A percentile compares a stretch with the other conserved stretches of the same genome.
These are phyloP conservation scores for Dryadomyces quercivorus DNA, from an alignment of 2,329 filamentous ascomycete genomes.

Conservation along the genomic window DNA sequence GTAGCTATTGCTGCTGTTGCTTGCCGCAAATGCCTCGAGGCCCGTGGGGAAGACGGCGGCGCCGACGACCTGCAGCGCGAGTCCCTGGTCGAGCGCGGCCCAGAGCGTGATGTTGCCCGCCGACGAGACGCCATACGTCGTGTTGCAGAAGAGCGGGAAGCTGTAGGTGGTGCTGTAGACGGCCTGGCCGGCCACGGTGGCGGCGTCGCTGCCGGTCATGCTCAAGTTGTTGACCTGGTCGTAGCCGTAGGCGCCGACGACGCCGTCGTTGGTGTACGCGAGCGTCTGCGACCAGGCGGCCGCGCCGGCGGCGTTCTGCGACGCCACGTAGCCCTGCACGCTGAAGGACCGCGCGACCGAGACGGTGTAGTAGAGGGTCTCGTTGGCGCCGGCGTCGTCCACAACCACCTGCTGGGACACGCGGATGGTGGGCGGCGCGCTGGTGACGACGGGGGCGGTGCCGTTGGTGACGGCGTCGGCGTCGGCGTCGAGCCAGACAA, in stretches of 20 bases:
- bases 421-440: conserved; percentile 22
- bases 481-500: conserved; percentile 55
- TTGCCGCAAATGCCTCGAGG: conserved; percentile 39
- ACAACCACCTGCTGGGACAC: conserved; percentile 36
- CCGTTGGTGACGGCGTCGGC: conserved; percentile 38
- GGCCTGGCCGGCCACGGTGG: background rate
- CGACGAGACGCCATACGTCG: conserved; percentile 29
- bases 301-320: conserved; percentile 23
- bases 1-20: conserved; percentile 4
- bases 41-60: conserved; percentile 41
- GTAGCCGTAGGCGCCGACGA: conserved; percentile 23
- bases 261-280: conserved; percentile 38
- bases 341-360: conserved; percentile 41
- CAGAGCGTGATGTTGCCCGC: conserved; percentile 33
- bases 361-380: conserved; percentile 47
- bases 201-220: conserved; percentile 17
- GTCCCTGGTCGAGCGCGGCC: conserved; percentile 28
- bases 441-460: conserved; percentile 6
- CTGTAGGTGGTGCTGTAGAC: conserved; percentile 29
- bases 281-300: conserved; percentile 48
- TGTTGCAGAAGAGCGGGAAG: conserved; percentile 50
- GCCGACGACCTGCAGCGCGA: conserved; percentile 25
- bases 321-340: conserved; percentile 38
- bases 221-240: conserved; percentile 29
- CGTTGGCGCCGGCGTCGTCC: conserved; percentile 39